Evolutionary conservation across 768 basidiomycete genomes (phyloP), one percentile per base, ranked within the genome.

Genomic region (Royoungia palumana): DNA sequence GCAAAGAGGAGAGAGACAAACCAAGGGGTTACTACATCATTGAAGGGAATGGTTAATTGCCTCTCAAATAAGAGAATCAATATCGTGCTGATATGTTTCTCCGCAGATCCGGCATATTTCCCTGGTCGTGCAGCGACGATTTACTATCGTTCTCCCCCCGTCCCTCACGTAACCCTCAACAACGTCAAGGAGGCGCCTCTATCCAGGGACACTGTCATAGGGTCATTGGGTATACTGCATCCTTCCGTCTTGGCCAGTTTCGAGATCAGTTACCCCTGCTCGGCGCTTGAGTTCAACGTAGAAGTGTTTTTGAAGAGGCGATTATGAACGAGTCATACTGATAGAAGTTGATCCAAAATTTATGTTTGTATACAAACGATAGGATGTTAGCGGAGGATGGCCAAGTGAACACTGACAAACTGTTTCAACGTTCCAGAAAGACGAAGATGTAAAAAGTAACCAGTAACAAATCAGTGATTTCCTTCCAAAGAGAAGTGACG

Each of bases 191-290:
- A 75, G 8, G 72, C 70, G 62, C 80, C 20, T 58, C 67, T 53
- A 55, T 70, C 45, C 42, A 45, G 61, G 45, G 96, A 98, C 68
- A 63, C 83, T 27, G 75, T 78, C 53, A 88, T 99, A 55, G 96
- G 96, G 36, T 80, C 76, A n/a, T 72, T 99, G 50, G 96, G 96
- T 24, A 90, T 97, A 58, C 73, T 99, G 44, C 95, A 99, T 68
- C 96, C 96, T 9, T 79, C 73, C 6, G 96, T 98, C 5, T 73
- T 99, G 48, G 82, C 83, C 59, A 93, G 91, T 63, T 99, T 95
- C 69, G 94, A 98, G 68, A 87, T 98, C 53, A 80, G 79, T 35
- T 94, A 89, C 72, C 95, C 95, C 17, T 97, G 94, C 71, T 97
- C 94, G 28, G 86, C 86, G 7, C 72, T 99, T 47, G 95, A 99